Percentiles rank a stretch among this genome's conserved stretches.
Evolutionary conservation across 2,329 filamentous ascomycete species (phyloP).

Genomic region (Calycina marina): DNA sequence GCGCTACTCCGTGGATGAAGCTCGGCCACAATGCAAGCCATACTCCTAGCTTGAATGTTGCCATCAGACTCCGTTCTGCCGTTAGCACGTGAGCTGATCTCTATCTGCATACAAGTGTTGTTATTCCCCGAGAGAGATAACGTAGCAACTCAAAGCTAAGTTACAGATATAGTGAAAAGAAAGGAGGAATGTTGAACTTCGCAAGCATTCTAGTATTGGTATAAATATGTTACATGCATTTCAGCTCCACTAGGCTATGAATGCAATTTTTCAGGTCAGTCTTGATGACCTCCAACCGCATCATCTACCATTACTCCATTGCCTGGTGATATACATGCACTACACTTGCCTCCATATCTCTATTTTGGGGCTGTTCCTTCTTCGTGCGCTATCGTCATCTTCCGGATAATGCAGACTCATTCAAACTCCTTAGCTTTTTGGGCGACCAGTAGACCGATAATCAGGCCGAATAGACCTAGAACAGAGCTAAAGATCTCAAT

Average conservation of each 20-base stretch:
- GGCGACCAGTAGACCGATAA: conserved; percentile 80
- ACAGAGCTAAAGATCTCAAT: conserved; percentile 99
- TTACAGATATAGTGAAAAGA: too few species aligned
- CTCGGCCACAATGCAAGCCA: too few species aligned
- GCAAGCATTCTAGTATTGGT: too few species aligned
- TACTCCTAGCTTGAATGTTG: too few species aligned
- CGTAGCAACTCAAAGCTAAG: background rate
- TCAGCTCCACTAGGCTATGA: conserved; percentile 9
- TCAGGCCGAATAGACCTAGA: conserved; percentile 87
- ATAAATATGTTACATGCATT: conserved; percentile 17
- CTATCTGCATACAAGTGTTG: too few species aligned
- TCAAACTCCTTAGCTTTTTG: conserved; percentile 66
- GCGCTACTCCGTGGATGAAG: too few species aligned
- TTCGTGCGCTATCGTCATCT: conserved; percentile 1
- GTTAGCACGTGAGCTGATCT: too few species aligned
- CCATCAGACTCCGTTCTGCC: too few species aligned
- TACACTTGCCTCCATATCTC: conserved; percentile 3
- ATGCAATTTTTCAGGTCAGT: conserved; percentile 7
- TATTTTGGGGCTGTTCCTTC: background rate
- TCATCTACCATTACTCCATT: conserved; percentile 15
- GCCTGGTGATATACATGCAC: conserved; percentile 13
- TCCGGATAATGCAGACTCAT: background rate
- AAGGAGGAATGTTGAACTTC: too few species aligned
- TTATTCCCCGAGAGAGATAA: too few species aligned
- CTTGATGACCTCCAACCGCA: conserved; percentile 7